Evolutionary conservation across 257 asterid species (phyloP).

Genomic region (Lycium barbarum): DNA sequence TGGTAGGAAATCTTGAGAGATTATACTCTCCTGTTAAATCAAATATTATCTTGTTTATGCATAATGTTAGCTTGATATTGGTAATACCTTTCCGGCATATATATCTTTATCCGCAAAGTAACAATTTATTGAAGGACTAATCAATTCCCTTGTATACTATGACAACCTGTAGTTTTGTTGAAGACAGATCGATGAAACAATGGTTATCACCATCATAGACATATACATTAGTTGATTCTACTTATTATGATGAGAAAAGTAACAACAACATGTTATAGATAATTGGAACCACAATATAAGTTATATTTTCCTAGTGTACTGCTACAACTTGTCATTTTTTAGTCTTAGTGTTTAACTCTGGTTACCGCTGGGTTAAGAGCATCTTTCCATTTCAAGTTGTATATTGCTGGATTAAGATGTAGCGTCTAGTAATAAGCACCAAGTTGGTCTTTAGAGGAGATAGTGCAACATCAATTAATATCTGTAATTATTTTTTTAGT

Average conservation of each 20-base stretch:
- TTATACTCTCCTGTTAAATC: neutral
- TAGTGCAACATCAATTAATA: no score
- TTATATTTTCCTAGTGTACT: neutral
- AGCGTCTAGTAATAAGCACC: neutral
- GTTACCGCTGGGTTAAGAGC: neutral
- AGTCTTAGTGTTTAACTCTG: neutral
- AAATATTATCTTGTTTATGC: neutral
- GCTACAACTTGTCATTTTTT: neutral
- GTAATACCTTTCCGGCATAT: no score
- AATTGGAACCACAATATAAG: neutral
- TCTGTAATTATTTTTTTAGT: no score
- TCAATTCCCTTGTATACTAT: neutral
- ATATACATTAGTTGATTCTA: no score
- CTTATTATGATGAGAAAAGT: no score
- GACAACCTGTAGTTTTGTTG: neutral
- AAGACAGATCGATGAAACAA: neutral
- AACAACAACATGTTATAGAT: no score
- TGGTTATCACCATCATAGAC: no score
- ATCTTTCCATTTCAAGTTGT: neutral
- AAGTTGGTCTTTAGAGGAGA: no score
- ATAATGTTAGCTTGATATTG: neutral
- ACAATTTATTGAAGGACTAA: neutral
- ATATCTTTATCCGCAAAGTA: neutral
- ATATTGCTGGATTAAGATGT: neutral
- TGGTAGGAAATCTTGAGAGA: neutral